A percentile compares a stretch with the other conserved stretches of the same genome.
phyloP scores from a whole-genome alignment of 1,284 basidiomycete species.

The Cryptococcus neoformans region DNA sequence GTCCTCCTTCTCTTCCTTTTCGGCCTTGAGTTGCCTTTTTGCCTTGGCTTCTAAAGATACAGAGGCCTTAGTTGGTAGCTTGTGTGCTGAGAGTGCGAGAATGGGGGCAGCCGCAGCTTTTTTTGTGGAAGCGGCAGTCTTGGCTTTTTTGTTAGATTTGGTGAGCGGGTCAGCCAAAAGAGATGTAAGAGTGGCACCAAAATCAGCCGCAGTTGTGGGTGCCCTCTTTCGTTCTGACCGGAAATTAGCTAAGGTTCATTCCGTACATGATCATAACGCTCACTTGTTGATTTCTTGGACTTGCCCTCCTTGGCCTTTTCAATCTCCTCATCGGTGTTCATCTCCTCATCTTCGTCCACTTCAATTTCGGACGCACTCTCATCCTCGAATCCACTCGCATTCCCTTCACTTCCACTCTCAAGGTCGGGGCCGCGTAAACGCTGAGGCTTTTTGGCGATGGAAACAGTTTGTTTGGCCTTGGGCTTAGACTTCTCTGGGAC shows the following conservation, averaged over 20 bases:
- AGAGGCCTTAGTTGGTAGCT: slow-evolving; percentile 24
- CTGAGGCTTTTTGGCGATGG: slow-evolving; percentile 9
- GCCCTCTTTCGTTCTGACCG: slow-evolving; percentile 43
- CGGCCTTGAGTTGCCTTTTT: slow-evolving; percentile 35
- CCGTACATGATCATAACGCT: neutral
- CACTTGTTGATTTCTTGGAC: slow-evolving; percentile 7
- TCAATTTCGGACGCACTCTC: slow-evolving; percentile 16
- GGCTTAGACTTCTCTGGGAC: slow-evolving; percentile 3
- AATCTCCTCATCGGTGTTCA: slow-evolving; percentile 34
- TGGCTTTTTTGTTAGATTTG: slow-evolving; percentile 16
- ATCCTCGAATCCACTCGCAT: slow-evolving; percentile 17
- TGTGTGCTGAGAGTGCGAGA: slow-evolving; percentile 35
- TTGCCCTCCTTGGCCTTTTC: slow-evolving; percentile 14
- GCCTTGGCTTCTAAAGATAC: slow-evolving; percentile 30
- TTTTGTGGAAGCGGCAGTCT: slow-evolving; percentile 1
- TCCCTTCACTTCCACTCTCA: slow-evolving; percentile 10
- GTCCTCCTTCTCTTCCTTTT: slow-evolving; percentile 45
- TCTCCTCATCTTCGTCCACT: slow-evolving; percentile 12
- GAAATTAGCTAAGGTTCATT: neutral
- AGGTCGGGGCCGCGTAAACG: slow-evolving; percentile 3
- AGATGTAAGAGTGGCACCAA: slow-evolving; percentile 44
- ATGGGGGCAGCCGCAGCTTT: slow-evolving; percentile 26
- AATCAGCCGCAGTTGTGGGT: slow-evolving; percentile 39
- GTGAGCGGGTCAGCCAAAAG: slow-evolving; percentile 37
- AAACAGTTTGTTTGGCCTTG: slow-evolving; percentile 12